These are phyloP conservation scores for Sporothrix curviconia DNA, from an alignment of 2,329 filamentous ascomycete genomes.

Conservation along the genomic window DNA sequence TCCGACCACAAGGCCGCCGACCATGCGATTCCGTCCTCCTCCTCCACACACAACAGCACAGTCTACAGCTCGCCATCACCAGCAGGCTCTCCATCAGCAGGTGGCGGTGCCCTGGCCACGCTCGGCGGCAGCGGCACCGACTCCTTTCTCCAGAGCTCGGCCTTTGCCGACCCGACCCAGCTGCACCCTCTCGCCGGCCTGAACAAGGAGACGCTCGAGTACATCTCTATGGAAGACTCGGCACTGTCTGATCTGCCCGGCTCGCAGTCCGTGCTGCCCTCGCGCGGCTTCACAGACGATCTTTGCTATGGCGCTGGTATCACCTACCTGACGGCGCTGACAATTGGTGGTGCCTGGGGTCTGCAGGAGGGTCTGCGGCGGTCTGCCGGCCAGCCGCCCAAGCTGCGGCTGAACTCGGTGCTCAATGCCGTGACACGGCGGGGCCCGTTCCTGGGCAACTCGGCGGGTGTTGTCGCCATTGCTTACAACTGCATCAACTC, in stretches of 20 bases:
- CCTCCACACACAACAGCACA: conserved; percentile 37
- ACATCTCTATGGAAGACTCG: conserved; percentile 89
- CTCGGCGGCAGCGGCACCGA: conserved; percentile 65
- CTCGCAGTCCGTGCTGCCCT: conserved; percentile 80
- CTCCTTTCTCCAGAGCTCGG: conserved; percentile 71
- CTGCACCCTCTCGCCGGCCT: conserved; percentile 91
- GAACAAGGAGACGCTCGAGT: conserved; percentile 89
- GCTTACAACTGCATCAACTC: conserved; percentile 93
- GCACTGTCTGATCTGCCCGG: conserved; percentile 80
- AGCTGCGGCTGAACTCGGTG: conserved; percentile 87
- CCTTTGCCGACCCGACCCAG: conserved; percentile 77
- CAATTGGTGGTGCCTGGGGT: conserved; percentile 85
- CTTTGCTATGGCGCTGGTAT: conserved; percentile 95
- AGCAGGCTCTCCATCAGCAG: not conserved
- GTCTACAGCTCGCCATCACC: conserved; percentile 58
- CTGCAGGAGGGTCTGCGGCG: conserved; percentile 80
- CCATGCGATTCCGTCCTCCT: conserved; percentile 28
- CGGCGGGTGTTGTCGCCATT: conserved; percentile 90
- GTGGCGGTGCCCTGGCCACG: not conserved
- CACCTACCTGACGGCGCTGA: conserved; percentile 83
- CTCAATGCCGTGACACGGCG: conserved; percentile 89
- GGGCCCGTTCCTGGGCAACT: conserved; percentile 94
- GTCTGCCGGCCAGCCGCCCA: conserved; percentile 71
- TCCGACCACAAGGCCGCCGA: conserved; percentile 1
- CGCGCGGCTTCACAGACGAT: conserved; percentile 95